Evolutionary conservation across 805 yeast genomes (phyloP), one percentile per base, ranked within the genome.

Genomic region (Starmerella gropengiesseri): DNA sequence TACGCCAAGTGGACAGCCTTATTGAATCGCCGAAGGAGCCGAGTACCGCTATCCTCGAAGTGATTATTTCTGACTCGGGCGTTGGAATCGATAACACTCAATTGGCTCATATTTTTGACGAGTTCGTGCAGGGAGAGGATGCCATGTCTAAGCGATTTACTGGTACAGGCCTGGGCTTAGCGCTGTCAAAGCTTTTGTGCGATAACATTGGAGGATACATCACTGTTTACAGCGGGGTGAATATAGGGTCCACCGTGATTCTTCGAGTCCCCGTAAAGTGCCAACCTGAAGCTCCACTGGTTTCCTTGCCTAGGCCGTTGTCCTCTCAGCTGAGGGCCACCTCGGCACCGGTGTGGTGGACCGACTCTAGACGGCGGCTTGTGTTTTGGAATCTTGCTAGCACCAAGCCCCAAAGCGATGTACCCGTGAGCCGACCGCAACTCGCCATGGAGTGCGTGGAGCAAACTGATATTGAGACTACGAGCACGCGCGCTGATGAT

Each of bases 71-170:
- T 23, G 98, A 89, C 58, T 81, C 91, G 0, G 97, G 98, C 6
- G 83, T 94, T 1, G 98, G 98, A 45, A 87, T 89, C 37, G 86
- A 81, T 30, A 75, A 78, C 19, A 73, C 77, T 1, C 63, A 84
- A 41, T 94, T 85, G 55, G 79, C 78, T 32, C 76, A 81, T 46
- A 89, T 89, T 1, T 89, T 89, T 61, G 95, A 89, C 57, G 95
- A 95, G 1, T 89, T 89, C 64, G 84, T 85, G 17, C 98, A 89
- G 63, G 97, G 97, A 38, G 97, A 89, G 56, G 95, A 85, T 60
- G 85, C 95, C 0, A 68, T 87, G 30, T 80, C 94, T 2, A 71
- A 95, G 59, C 82, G 87, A 37, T 80, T 82, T 57, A 95, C 95
- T 44, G 98, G 98, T 49, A 86, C 96, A 0, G 98, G 98, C 5